Conservation (phyloP, 176 grass and related monocot genomes). For the Puccinellia tenuiflora region DNA sequence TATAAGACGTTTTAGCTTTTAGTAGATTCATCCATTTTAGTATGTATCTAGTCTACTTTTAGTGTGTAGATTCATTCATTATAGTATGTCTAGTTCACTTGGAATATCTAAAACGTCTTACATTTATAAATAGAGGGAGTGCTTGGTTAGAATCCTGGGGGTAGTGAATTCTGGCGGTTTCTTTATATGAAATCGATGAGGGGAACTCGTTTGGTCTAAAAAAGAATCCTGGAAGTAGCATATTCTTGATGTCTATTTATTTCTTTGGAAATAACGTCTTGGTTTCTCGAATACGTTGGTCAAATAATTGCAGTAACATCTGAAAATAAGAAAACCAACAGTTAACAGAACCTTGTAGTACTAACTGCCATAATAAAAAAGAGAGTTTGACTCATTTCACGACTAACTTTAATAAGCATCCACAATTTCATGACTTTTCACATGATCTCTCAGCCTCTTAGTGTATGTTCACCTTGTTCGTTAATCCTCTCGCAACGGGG, state of each 20-base stretch:
- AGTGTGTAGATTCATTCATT: no score
- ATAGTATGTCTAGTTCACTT: no score
- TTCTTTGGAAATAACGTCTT: neutral
- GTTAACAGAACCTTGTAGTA: neutral
- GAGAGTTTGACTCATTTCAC: neutral
- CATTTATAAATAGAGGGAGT: no score
- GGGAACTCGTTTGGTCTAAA: no score
- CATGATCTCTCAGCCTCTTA: neutral
- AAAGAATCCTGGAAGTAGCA: neutral
- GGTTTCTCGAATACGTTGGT: neutral
- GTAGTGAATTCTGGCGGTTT: no score
- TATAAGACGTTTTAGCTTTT: no score
- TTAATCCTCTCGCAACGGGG: neutral
- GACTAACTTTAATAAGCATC: neutral
- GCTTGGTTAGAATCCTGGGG: neutral
- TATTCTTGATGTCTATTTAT: neutral
- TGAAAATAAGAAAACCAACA: neutral
- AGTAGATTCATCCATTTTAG: no score
- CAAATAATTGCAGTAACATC: neutral
- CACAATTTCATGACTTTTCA: neutral
- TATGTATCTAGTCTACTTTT: no score
- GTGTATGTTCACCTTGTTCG: neutral
- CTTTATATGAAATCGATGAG: no score
- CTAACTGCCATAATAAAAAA: neutral
- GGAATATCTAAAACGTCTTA: no score